Evolutionary conservation across 2,329 filamentous ascomycete genomes (phyloP), one percentile per base, ranked within the genome.

Genomic region (Aspergillus costaricaensis): DNA sequence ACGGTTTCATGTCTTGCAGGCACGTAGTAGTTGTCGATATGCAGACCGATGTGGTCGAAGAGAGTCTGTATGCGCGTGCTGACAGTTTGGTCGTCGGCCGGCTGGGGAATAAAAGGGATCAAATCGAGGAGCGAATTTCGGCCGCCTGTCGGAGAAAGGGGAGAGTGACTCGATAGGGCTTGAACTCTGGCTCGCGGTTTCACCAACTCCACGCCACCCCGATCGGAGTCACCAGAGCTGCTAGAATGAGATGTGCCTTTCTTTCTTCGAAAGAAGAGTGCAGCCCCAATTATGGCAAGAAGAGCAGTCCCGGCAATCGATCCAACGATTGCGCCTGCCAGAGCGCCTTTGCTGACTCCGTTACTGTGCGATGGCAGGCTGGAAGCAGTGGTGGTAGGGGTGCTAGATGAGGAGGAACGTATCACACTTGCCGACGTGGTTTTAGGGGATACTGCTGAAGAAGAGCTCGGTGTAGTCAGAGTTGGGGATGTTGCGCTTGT

Each of bases 1-100:
- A 58, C 41, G n/a, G 41, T 23, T 3, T 17, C 39, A 15, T 59
- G 21, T 3, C 27, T 27, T 2, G 23, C 25, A 6, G 55, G 47
- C 4, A 64, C 49, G 55, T 77, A 77, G 55, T 72, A 77, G 53
- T 77, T 77, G 21, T 77, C 75, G 23, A 76, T 65, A 57, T 77
- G 75, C 1, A 75, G 64, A 41, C 68, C 64, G 21, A 72, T 69
- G 52, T 74, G 73, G 41, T 76, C 73, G 59, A 74, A 71, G 1
- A 77, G 51, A 0, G 69, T 69, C 47, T 70, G 67, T 19, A 75
- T 65, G 5, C 66, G 63, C 6, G 38, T 59, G 6, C 54, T 61
- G 2, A 76, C 63, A 0, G 67, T 67, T 5, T 66, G 61, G 51
- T 77, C 74, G 39, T 76, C 75, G 2, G 70, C 69, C 7, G 71